These are phyloP conservation scores for Sporothrix mexicana DNA, from an alignment of 2,329 filamentous ascomycete species.

Conservation along the genomic window DNA sequence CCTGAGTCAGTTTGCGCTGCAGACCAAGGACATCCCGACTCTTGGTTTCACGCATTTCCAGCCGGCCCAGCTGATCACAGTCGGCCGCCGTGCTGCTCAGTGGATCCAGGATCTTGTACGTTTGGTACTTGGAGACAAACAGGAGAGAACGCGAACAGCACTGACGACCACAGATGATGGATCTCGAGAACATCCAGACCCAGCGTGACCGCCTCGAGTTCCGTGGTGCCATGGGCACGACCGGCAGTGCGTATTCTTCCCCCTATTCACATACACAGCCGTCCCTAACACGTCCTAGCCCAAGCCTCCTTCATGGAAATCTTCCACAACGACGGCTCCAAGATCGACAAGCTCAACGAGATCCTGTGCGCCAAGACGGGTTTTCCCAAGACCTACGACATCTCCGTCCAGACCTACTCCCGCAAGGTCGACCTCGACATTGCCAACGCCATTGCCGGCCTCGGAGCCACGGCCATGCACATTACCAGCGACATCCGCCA, in stretches of 20 bases:
- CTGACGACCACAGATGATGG: slow-evolving; percentile 50
- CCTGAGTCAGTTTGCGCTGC: slow-evolving; percentile 71
- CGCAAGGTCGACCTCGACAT: slow-evolving; percentile 83
- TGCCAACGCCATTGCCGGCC: slow-evolving; percentile 78
- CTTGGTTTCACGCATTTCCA: slow-evolving; percentile 67
- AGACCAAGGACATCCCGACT: slow-evolving; percentile 46
- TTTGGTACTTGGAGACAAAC: not conserved
- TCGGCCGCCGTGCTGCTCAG: slow-evolving; percentile 70
- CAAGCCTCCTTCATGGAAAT: slow-evolving; percentile 51
- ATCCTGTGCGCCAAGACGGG: slow-evolving; percentile 61
- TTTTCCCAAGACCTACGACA: slow-evolving; percentile 60
- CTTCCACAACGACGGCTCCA: slow-evolving; percentile 56
- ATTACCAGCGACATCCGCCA: slow-evolving; percentile 71
- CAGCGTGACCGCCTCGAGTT: slow-evolving; percentile 73
- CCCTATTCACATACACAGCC: not conserved
- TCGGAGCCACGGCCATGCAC: slow-evolving; percentile 78
- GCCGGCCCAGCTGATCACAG: slow-evolving; percentile 64
- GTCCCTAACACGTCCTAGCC: slow-evolving; percentile 48
- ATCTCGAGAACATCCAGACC: slow-evolving; percentile 74
- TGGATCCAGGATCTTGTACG: slow-evolving; percentile 75
- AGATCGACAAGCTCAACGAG: slow-evolving; percentile 61
- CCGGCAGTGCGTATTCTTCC: slow-evolving; percentile 27
- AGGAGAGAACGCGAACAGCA: not conserved
- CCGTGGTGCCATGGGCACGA: slow-evolving; percentile 65
- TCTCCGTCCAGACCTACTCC: slow-evolving; percentile 67